A percentile compares a stretch with the other conserved stretches of the same genome.
Evolutionary conservation across 257 asterid genomes (phyloP).

Genomic region (Schizonepeta tenuifolia): DNA sequence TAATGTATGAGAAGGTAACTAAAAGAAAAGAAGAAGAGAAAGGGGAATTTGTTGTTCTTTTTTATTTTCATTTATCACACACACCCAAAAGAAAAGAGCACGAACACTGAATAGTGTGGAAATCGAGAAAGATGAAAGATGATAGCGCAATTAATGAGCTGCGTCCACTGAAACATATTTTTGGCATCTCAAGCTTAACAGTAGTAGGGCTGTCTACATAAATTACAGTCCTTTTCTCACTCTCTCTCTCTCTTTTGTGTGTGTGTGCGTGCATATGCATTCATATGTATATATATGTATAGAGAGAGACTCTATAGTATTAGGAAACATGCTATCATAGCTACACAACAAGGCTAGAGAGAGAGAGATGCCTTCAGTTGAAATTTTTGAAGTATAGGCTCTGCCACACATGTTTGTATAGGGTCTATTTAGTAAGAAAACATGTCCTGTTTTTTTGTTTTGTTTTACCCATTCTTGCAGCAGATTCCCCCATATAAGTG

Average conservation of each 20-base stretch:
- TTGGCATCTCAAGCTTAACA: constrained; percentile 54
- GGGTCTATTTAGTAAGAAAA: constrained; percentile 31
- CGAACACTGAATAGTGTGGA: constrained; percentile 17
- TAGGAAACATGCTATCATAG: constrained; percentile 26
- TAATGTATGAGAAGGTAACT: background rate
- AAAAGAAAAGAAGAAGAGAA: background rate
- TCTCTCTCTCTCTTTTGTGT: no score
- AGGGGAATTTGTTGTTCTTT: background rate
- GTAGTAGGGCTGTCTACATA: constrained; percentile 31
- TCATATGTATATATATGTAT: background rate
- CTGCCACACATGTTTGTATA: constrained; percentile 17
- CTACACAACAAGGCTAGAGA: constrained; percentile 22
- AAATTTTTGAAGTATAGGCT: constrained; percentile 11
- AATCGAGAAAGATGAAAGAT: constrained; percentile 35
- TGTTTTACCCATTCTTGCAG: constrained; percentile 32
- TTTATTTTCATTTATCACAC: background rate
- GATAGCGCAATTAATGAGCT: constrained; percentile 39
- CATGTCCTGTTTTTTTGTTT: constrained; percentile 31
- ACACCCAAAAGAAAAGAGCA: background rate
- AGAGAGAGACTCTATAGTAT: background rate
- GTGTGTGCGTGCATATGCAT: constrained; percentile 3
- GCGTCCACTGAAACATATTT: constrained; percentile 47
- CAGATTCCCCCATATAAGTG: constrained; percentile 41
- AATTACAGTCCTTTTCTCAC: constrained; percentile 32
- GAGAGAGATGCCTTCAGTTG: constrained; percentile 21